These are phyloP conservation scores for Actinomucor elegans DNA, from an alignment of 371 early-diverging fungal genomes.

Conservation along the genomic window DNA sequence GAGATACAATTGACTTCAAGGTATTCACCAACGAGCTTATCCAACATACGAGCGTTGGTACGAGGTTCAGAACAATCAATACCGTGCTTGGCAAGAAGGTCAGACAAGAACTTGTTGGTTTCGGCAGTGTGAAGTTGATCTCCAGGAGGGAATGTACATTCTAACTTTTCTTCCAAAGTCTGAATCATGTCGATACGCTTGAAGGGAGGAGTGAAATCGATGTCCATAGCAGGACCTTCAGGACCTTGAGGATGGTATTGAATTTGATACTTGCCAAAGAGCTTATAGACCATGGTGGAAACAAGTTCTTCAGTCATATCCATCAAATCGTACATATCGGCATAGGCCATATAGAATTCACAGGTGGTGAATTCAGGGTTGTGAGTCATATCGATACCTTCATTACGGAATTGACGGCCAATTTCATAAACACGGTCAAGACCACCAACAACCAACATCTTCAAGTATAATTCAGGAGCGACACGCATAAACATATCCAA, in stretches of 20 bases:
- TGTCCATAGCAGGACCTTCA: constrained; percentile 74
- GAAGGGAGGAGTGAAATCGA: constrained; percentile 99
- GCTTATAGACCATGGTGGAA: constrained; percentile 88
- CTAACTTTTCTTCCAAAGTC: constrained; percentile 90
- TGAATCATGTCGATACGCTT: constrained; percentile 93
- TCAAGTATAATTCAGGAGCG: constrained; percentile 98
- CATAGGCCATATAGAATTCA: constrained; percentile 99
- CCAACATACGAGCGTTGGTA: constrained; percentile 94
- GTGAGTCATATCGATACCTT: constrained; percentile 99
- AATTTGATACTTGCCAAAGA: constrained; percentile 89
- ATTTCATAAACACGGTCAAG: constrained; percentile 99
- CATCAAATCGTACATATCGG: constrained; percentile 97
- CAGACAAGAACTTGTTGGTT: constrained; percentile 86
- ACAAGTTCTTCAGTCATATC: constrained; percentile 94
- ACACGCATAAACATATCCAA: constrained; percentile 99
- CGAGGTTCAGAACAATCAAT: constrained; percentile 95
- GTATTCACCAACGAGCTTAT: constrained; percentile 98
- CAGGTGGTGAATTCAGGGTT: constrained; percentile 99
- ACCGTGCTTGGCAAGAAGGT: constrained; percentile 89
- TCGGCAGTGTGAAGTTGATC: constrained; percentile 80
- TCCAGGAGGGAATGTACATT: constrained; percentile 90
- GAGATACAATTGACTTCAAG: constrained; percentile 94
- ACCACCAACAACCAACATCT: constrained; percentile 98
- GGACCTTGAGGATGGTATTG: constrained; percentile 93
- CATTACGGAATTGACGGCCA: constrained; percentile 99